Evolutionary conservation across 169 alveolate genomes (phyloP).

Genomic region (Cryptosporidium sp.): DNA sequence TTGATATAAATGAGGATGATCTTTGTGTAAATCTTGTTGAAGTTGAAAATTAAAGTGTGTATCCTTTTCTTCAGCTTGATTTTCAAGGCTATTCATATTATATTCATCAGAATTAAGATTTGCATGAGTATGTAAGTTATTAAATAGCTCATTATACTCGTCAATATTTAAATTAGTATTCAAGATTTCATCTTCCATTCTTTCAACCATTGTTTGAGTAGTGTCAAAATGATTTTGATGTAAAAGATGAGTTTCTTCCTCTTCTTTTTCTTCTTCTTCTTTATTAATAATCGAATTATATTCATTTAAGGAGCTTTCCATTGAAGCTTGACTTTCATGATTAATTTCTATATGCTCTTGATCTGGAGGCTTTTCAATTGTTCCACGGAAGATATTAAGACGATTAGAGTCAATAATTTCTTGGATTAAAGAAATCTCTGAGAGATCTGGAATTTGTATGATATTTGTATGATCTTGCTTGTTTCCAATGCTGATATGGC

Average conservation of each 20-base stretch:
- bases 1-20: background rate
- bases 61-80: background rate
- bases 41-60: background rate
- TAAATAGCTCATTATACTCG: slow-evolving; percentile 9
- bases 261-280: background rate
- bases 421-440: slow-evolving; percentile 5
- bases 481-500: background rate
- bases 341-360: background rate
- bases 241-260: background rate
- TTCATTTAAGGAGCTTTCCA: background rate
- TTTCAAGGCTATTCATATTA: background rate
- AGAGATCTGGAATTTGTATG: background rate
- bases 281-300: background rate
- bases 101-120: background rate
- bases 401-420: slow-evolving; percentile 3
- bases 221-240: background rate
- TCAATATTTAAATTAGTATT: slow-evolving; percentile 12
- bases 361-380: background rate
- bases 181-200: slow-evolving; percentile 14
- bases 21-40: background rate
- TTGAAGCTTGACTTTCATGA: background rate
- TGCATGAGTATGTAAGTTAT: background rate
- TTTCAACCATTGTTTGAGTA: slow-evolving; percentile 13
- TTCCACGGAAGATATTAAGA: background rate
- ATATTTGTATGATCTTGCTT: background rate